Evolutionary conservation across 2,329 filamentous ascomycete genomes (phyloP), one percentile per base, ranked within the genome.

Genomic region (Emmonsia crescens): DNA sequence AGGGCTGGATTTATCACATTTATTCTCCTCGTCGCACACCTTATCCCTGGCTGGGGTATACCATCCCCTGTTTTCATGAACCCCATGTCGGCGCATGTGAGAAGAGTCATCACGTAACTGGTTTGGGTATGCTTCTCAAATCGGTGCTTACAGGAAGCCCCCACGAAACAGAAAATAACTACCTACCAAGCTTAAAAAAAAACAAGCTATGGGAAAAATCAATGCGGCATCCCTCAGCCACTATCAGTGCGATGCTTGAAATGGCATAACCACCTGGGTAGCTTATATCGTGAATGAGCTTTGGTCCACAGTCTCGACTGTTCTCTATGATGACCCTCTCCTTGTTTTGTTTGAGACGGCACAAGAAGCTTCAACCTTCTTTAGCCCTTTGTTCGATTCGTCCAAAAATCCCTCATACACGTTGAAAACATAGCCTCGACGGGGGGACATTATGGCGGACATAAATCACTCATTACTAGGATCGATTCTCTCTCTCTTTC

Each of bases 361-460:
- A 16, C 3, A 24, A 42, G 14, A 57, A 31, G 24, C 40, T 27
- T 16, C 16, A 6, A 31, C 8, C 27, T 19, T 24, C 24, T 21
- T 44, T 40, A n/a, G 16, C 14, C 24, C 21, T 29, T 33, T 19
- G 5, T 46, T 57, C 40, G 3, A 57, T 57, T 57, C 55, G 55
- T 29, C 55, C 36, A 57, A 57, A 57, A 57, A 57, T 57, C 55
- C 55, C 55, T 27, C 52, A 55, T 55, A 38, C 51, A 24, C 12
- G n/a, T 27, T 44, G 38, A 29, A 16, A 36, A 27, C 55, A 55
- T 38, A 31, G 38, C 38, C 36, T 31, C 36, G 10, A 42, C 46
- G 21, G 54, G 55, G 38, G 24, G 5, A 14, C 24, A 42, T 24
- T 14, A 16, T 27, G 54, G 33, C 21, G 10, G 33, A 42, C 10